Conservation (phyloP, 768 basidiomycete species). For the Dendrothele bispora region DNA sequence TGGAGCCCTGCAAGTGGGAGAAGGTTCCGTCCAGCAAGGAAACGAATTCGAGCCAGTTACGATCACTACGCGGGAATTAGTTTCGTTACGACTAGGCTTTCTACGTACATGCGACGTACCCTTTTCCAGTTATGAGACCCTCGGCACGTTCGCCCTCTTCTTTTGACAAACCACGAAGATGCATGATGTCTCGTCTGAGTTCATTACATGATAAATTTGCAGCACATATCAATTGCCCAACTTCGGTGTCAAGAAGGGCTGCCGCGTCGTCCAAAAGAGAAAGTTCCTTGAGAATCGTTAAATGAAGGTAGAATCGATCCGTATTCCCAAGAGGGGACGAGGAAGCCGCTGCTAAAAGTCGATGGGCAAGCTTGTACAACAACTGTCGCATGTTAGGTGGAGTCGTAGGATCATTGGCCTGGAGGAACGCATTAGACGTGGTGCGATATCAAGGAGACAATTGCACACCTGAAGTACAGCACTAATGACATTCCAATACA, state of each 20-base stretch:
- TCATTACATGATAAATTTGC: constrained; percentile 76
- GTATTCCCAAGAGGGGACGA: constrained; percentile 63
- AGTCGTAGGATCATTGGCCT: constrained; percentile 74
- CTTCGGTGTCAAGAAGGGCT: constrained; percentile 64
- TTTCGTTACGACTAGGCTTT: background rate
- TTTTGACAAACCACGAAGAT: constrained; percentile 48
- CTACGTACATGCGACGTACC: constrained; percentile 39
- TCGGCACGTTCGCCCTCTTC: constrained; percentile 67
- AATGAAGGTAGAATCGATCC: constrained; percentile 78
- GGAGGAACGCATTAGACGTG: constrained; percentile 1
- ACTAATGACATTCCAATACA: constrained; percentile 83
- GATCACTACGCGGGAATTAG: constrained; percentile 49
- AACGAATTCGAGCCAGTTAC: constrained; percentile 86
- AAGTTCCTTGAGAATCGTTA: constrained; percentile 70
- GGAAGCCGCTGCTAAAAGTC: constrained; percentile 64
- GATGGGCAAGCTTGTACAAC: constrained; percentile 75
- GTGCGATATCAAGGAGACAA: background rate
- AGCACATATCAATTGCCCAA: constrained; percentile 65
- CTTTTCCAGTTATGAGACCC: constrained; percentile 56
- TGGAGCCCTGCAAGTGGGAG: constrained; percentile 28
- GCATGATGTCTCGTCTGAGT: constrained; percentile 71
- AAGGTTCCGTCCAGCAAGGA: constrained; percentile 73
- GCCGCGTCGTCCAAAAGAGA: constrained; percentile 69
- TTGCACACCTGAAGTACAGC: constrained; percentile 70
- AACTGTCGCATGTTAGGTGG: constrained; percentile 61